Evolutionary conservation across 176 grass and related monocot species (phyloP), one percentile per base, ranked within the genome.

Genomic region (Pontederia crassipes): DNA sequence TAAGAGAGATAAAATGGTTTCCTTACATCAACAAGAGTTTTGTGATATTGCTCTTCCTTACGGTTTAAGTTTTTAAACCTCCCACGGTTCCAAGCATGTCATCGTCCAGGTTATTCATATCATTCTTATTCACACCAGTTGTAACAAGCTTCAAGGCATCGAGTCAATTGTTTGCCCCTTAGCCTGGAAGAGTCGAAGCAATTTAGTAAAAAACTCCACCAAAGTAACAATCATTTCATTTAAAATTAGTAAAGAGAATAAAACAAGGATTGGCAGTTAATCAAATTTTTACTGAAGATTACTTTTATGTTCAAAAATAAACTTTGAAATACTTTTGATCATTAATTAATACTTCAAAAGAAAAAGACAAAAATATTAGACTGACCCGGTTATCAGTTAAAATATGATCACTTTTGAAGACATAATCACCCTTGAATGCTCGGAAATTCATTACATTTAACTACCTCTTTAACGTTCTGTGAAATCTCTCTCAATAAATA

Each of bases 161-260:
- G 79, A 97, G 58, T 66, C 81, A 78, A 71, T 97, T 97, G 66
- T 91, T 91, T 55, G 92, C 81, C 79, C 80, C 92, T 91, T 70
- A 97, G 82, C 70, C 93, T 97, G 66, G 50, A 61, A 55, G 82
- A 62, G 2, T 8, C 45, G 28, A 12, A 12, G 1, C 11, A 11
- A 47, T 45, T 61, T 67, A 53, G 59, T 68, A n/a, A 2, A 66
- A 16, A 57, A 46, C 4, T 40, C 11, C 12, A 8, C 4, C 12
- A 64, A 15, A 24, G 32, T 24, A 24, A 0, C 20, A 24, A 24
- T 24, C 32, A 40, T 40, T 40, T 40, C 32, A 7, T 40, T 24
- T 40, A 40, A 7, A 40, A 4, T 40, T 40, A 40, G 32, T 40
- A 40, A 40, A 40, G 3, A 40, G 32, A 40, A 40, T 40, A 7